These are phyloP conservation scores for Ulota crispa DNA, from an alignment of 225 moss, liverwort and hornwort species.

Conservation along the genomic window DNA sequence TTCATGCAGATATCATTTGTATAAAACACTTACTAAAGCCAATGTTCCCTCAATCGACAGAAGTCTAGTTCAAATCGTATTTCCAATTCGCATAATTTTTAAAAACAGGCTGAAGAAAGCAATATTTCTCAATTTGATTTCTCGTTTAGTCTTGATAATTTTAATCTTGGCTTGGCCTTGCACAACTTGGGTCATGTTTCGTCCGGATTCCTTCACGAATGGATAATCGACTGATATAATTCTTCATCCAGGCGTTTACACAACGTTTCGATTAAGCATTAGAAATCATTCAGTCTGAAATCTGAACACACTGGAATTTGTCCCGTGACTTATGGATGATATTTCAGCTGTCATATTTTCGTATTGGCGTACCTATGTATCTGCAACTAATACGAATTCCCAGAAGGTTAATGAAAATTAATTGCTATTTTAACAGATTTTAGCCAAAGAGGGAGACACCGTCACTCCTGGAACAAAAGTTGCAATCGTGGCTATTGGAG, in stretches of 20 bases:
- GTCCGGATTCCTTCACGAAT: neutral
- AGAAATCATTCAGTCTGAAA: no score
- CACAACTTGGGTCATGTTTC: neutral
- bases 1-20: neutral
- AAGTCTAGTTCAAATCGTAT: neutral
- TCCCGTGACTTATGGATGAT: neutral
- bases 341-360: neutral
- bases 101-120: neutral
- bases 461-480: conserved; percentile 79
- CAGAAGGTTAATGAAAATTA: neutral
- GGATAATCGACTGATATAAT: neutral
- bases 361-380: neutral
- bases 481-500: conserved; percentile 67
- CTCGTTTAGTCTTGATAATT: neutral
- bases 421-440: conserved; percentile 44
- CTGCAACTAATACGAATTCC: neutral
- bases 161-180: neutral
- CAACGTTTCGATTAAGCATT: no score
- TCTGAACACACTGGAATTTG: neutral
- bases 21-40: neutral
- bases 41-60: neutral
- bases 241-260: neutral
- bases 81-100: neutral
- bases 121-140: neutral
- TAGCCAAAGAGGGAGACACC: conserved; percentile 77